Evolutionary conservation across 2,329 filamentous ascomycete genomes (phyloP).

Genomic region (Aspergillus transmontanensis): DNA sequence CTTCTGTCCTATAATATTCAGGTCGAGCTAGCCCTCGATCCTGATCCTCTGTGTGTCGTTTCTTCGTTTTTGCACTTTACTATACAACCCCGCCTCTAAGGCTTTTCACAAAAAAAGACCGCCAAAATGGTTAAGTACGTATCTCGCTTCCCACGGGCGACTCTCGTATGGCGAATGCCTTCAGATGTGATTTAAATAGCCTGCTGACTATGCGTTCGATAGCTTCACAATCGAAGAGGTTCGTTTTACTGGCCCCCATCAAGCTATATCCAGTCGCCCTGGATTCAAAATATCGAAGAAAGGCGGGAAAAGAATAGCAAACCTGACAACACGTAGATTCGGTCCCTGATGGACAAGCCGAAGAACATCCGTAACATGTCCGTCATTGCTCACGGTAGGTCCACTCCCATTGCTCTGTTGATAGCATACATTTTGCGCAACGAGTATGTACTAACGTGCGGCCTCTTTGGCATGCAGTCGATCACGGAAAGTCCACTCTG

Average conservation of each 20-base stretch:
- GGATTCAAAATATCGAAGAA: background rate
- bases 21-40: conserved; percentile 49
- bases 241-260: conserved; percentile 38
- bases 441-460: background rate
- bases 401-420: background rate
- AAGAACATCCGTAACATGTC: conserved; percentile 90
- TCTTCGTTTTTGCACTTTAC: conserved; percentile 29
- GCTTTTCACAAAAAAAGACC: conserved; percentile 56
- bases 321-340: conserved; percentile 41
- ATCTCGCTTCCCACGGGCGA: conserved; percentile 13
- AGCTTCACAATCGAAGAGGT: conserved; percentile 98
- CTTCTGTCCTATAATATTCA: conserved; percentile 35
- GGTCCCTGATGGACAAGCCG: conserved; percentile 52
- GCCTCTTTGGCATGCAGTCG: conserved; percentile 58
- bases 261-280: background rate
- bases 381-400: conserved; percentile 94
- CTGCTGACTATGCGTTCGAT: conserved; percentile 38
- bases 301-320: background rate
- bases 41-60: conserved; percentile 44
- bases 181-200: background rate
- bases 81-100: conserved; percentile 44
- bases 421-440: background rate
- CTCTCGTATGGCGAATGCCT: background rate
- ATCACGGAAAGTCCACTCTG: conserved; percentile 99
- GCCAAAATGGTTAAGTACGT: conserved; percentile 99